Percentiles rank a stretch among this genome's conserved stretches.
Conservation (phyloP, 83 land plant species). For the Larix sibirica region DNA sequence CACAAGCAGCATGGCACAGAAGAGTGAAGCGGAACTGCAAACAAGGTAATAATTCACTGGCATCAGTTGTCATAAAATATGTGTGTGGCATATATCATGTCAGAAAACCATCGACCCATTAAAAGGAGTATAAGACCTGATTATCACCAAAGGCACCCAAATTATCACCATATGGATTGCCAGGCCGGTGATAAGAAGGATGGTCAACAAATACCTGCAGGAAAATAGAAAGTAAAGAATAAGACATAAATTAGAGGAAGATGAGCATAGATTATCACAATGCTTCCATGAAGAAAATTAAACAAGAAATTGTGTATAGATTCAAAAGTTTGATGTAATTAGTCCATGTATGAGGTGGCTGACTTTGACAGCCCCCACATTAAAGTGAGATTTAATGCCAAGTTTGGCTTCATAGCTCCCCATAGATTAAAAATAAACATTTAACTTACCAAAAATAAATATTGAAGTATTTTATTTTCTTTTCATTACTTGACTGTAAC, state of each 20-base stretch:
- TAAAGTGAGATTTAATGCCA: too few relatives aligned
- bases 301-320: neutral
- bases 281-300: neutral
- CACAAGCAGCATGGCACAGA: constrained; percentile 94
- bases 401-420: too few relatives aligned
- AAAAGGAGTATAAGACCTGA: constrained; percentile 49
- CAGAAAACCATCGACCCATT: neutral
- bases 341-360: too few relatives aligned
- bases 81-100: neutral
- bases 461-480: neutral
- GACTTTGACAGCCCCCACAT: too few relatives aligned
- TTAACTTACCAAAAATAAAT: too few relatives aligned
- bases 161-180: constrained; percentile 91
- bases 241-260: neutral
- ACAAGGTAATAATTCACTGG: neutral
- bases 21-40: constrained; percentile 87
- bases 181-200: constrained; percentile 81
- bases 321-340: too few relatives aligned
- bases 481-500: neutral
- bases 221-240: constrained; percentile 11
- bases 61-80: constrained; percentile 1
- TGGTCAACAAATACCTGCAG: constrained; percentile 94
- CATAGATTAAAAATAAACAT: too few relatives aligned
- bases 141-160: constrained; percentile 91
- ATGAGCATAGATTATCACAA: neutral